Conservation (phyloP, 192 early-diverging fungal species). For the Coemansia sp. region DNA sequence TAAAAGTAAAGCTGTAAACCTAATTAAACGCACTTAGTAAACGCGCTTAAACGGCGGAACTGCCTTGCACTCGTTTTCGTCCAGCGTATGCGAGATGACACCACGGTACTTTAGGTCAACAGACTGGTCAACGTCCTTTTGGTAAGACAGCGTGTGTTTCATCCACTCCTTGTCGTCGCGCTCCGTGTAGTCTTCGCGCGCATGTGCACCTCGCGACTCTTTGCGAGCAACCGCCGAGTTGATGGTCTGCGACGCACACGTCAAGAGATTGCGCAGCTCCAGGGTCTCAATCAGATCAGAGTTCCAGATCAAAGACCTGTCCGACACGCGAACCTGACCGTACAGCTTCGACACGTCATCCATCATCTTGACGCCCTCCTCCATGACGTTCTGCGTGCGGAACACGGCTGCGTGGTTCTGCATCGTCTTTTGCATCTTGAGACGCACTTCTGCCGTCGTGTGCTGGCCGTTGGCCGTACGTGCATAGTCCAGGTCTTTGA, state of each 20-base stretch:
- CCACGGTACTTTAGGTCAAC: constrained; percentile 81
- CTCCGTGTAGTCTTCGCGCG: constrained; percentile 88
- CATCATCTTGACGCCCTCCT: constrained; percentile 88
- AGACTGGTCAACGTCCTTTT: constrained; percentile 74
- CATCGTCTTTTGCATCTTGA: constrained; percentile 98
- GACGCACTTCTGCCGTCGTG: constrained; percentile 81
- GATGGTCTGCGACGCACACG: constrained; percentile 91
- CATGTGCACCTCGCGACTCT: constrained; percentile 98
- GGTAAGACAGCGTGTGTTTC: constrained; percentile 98
- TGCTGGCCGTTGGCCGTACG: constrained; percentile 79
- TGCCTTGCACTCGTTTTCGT: constrained; percentile 89
- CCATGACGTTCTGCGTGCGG: constrained; percentile 83
- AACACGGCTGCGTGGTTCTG: constrained; percentile 97
- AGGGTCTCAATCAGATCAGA: constrained; percentile 94
- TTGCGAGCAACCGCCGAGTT: constrained; percentile 86
- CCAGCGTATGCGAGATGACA: constrained; percentile 81
- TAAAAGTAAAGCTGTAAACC: constrained; percentile 2
- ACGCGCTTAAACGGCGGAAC: constrained; percentile 87
- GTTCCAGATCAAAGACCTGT: constrained; percentile 98
- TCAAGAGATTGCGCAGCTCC: constrained; percentile 97
- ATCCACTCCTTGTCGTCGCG: constrained; percentile 95
- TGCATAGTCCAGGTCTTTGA: constrained; percentile 94
- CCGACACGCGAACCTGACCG: constrained; percentile 81
- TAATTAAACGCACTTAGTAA: constrained; percentile 56
- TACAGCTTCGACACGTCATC: constrained; percentile 77